These are phyloP conservation scores for Plasmodium malariae DNA, from an alignment of 169 alveolate genomes.

Conservation along the genomic window DNA sequence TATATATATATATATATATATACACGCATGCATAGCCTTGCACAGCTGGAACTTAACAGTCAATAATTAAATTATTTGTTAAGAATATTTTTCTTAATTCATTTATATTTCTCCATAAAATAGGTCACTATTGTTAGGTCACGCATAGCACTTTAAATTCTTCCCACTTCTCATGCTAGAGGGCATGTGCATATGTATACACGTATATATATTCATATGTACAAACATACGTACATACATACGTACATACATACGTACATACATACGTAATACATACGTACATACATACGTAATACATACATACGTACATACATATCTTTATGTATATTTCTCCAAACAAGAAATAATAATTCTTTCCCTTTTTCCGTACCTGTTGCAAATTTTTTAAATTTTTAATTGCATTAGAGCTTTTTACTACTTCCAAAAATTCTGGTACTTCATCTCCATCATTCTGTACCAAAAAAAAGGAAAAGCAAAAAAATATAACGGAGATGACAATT, in stretches of 20 bases:
- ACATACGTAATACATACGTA: background rate
- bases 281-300: background rate
- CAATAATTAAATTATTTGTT: too few species aligned
- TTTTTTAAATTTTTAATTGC: slow-evolving; percentile 83
- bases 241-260: too few species aligned
- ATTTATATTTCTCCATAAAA: too few species aligned
- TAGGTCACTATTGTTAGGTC: too few species aligned
- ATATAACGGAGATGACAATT: background rate
- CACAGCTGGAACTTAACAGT: too few species aligned
- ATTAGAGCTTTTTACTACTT: slow-evolving; percentile 85
- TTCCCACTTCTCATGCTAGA: background rate
- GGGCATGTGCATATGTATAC: background rate
- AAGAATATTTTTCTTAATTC: too few species aligned
- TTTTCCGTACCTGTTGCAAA: slow-evolving; percentile 78
- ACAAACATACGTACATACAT: background rate
- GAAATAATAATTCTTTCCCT: too few species aligned
- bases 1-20: too few species aligned
- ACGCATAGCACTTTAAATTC: too few species aligned
- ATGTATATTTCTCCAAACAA: too few species aligned
- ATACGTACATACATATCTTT: too few species aligned
- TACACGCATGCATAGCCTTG: too few species aligned
- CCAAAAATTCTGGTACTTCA: slow-evolving; percentile 84
- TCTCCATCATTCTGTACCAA: slow-evolving; percentile 80
- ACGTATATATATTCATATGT: background rate
- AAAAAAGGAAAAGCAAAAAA: background rate